Percentiles rank a stretch among this genome's conserved stretches.
Conservation (phyloP, 805 yeast genomes). For the Cyberlindnera mrakii region DNA sequence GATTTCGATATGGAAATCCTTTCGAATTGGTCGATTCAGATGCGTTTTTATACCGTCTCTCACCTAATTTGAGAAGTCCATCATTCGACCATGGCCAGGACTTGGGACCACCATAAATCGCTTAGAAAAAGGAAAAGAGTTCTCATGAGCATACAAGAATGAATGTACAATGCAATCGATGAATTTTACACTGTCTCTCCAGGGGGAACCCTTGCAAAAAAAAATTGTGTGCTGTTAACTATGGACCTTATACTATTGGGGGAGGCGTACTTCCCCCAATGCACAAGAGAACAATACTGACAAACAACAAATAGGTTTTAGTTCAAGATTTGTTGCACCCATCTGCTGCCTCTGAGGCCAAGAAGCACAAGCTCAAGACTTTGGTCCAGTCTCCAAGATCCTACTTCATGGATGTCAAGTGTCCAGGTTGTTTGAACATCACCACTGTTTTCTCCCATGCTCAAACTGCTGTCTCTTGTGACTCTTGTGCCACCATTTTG, state of each 20-base stretch:
- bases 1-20: too few species aligned
- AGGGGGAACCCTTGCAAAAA: conserved; percentile 12
- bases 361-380: conserved; percentile 94
- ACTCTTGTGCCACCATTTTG: conserved; percentile 95
- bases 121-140: background rate
- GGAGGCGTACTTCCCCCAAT: too few species aligned
- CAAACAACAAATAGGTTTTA: conserved; percentile 60
- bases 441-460: conserved; percentile 99
- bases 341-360: conserved; percentile 92
- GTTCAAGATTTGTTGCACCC: conserved; percentile 99
- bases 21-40: too few species aligned
- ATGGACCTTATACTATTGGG: too few species aligned
- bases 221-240: too few species aligned
- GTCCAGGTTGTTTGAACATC: conserved; percentile 99
- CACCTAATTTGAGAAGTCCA: background rate
- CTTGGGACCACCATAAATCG: conserved; percentile 1
- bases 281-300: conserved; percentile 14
- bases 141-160: background rate
- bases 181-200: conserved; percentile 2
- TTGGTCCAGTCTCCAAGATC: conserved; percentile 98
- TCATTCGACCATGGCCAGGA: background rate
- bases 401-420: conserved; percentile 98
- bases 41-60: too few species aligned
- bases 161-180: background rate
- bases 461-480: conserved; percentile 99